Percentiles rank a stretch among this genome's conserved stretches.
Conservation (phyloP, 2,329 filamentous ascomycete genomes). For the Aspergillus udagawae region DNA sequence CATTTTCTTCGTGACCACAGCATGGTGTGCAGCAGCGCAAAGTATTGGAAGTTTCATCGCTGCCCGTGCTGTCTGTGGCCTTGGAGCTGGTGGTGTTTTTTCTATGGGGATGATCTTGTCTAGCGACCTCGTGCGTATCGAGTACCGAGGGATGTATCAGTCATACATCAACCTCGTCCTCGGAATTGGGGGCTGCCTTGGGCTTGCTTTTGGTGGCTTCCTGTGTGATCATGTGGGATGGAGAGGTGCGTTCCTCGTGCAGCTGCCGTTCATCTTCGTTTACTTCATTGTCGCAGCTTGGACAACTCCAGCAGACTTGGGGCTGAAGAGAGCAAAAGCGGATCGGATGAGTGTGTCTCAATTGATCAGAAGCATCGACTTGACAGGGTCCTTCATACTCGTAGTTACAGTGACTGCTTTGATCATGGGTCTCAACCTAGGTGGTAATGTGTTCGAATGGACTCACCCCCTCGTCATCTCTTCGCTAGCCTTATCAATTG, state of each 20-base stretch:
- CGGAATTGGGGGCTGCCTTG: slow-evolving; percentile 35
- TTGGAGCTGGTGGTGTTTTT: slow-evolving; percentile 69
- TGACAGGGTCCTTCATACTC: slow-evolving; percentile 47
- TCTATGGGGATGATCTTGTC: slow-evolving; percentile 59
- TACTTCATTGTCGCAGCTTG: slow-evolving; percentile 42
- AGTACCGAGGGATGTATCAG: slow-evolving; percentile 49
- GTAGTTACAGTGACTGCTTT: slow-evolving; percentile 45
- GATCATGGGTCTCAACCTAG: slow-evolving; percentile 50
- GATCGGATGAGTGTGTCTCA: slow-evolving; percentile 40
- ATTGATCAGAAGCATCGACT: slow-evolving; percentile 47
- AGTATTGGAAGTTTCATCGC: slow-evolving; percentile 69
- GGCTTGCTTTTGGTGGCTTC: slow-evolving; percentile 37
- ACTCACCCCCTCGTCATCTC: slow-evolving; percentile 47
- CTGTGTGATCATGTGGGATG: slow-evolving; percentile 39
- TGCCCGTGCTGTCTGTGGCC: slow-evolving; percentile 65
- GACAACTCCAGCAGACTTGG: slow-evolving; percentile 44
- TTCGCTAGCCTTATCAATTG: slow-evolving; percentile 41
- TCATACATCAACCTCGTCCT: slow-evolving; percentile 40
- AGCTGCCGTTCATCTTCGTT: slow-evolving; percentile 47
- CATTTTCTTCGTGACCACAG: slow-evolving; percentile 62
- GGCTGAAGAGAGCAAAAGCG: slow-evolving; percentile 40
- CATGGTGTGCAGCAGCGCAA: slow-evolving; percentile 66
- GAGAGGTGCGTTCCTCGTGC: slow-evolving; percentile 45
- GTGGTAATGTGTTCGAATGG: slow-evolving; percentile 52
- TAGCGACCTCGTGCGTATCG: slow-evolving; percentile 70